Percentiles rank a stretch among this genome's conserved stretches.
These are phyloP conservation scores for Aspergillus uvarum DNA, from an alignment of 2,329 filamentous ascomycete genomes.

Conservation along the genomic window DNA sequence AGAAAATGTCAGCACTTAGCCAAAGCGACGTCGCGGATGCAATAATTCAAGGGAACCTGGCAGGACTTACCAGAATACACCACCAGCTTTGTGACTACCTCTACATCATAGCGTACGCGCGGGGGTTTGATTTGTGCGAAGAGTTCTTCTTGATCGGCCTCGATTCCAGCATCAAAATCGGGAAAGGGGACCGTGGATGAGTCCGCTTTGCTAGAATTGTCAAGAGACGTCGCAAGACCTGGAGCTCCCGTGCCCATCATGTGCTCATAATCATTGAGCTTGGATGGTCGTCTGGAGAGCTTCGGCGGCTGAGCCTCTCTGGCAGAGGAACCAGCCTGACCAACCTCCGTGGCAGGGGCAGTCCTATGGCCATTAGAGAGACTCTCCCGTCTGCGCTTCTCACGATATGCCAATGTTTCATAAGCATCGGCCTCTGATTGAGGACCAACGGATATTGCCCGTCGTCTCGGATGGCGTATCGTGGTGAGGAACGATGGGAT, in stretches of 20 bases:
- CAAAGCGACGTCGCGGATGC: not conserved
- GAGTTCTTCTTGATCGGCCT: slow-evolving; percentile 69
- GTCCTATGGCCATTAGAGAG: slow-evolving; percentile 43
- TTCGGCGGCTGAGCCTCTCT: slow-evolving; percentile 37
- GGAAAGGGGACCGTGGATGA: slow-evolving; percentile 27
- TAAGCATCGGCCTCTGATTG: slow-evolving; percentile 96
- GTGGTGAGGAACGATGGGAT: slow-evolving; percentile 78
- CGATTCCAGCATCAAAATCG: slow-evolving; percentile 36
- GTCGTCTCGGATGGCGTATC: slow-evolving; percentile 73
- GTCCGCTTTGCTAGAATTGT: slow-evolving; percentile 31
- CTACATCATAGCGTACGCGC: slow-evolving; percentile 93
- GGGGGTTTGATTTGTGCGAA: slow-evolving; percentile 82
- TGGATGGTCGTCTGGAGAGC: slow-evolving; percentile 47
- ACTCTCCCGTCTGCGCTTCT: slow-evolving; percentile 65
- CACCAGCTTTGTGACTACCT: slow-evolving; percentile 94
- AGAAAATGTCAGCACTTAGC: slow-evolving; percentile 1
- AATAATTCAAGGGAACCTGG: not conserved
- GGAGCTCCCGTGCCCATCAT: slow-evolving; percentile 69
- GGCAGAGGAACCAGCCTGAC: slow-evolving; percentile 22
- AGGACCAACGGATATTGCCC: slow-evolving; percentile 85
- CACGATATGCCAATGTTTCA: slow-evolving; percentile 88
- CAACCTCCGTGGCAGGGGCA: slow-evolving; percentile 26
- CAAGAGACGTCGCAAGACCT: slow-evolving; percentile 33
- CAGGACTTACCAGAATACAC: slow-evolving; percentile 79
- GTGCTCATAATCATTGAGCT: slow-evolving; percentile 65